Evolutionary conservation across 495 filamentous ascomycete species (phyloP), one percentile per base, ranked within the genome.

Genomic region (Entonaema liquescens): DNA sequence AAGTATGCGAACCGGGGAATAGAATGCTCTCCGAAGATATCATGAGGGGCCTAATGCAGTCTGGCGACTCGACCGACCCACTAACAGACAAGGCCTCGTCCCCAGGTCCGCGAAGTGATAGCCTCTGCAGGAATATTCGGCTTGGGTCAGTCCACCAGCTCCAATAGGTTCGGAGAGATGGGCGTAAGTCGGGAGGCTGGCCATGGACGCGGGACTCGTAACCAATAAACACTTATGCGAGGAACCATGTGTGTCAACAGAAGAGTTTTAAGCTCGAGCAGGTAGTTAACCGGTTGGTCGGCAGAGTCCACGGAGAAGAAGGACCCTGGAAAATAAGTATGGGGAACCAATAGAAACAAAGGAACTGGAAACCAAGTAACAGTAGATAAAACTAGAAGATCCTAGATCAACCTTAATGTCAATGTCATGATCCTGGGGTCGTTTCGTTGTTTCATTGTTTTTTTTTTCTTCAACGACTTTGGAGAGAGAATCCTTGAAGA

Each of bases 1-100:
- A 53, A 52, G 52, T 73, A 31, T 54, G 65, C 49, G 61, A 73
- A 66, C 62, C 70, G 70, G 70, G 70, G 70, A 68, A 66, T 65
- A 63, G 56, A 66, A 62, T 28, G 56, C 35, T 69, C 61, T 56
- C 70, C 62, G 65, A 73, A 62, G 65, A 69, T 68, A 72, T 65
- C 60, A 59, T 68, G 65, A 65, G 56, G 53, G 29, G 70, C 55
- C 64, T 40, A 57, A 53, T 33, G 31, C 49, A 59, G 33, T 33
- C 62, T 69, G 65, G 44, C 62, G 50, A 42, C 61, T 62, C 36
- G 61, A 62, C 61, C 56, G 57, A 66, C 70, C 53, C 53, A 56
- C 29, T 36, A 56, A 35, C 13, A 56, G 29, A 56, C 65, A 65
- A 21, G 70, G 61, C 44, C 53, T 54, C n/a, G 25, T 66, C 70